Conservation (phyloP, 257 asterid genomes). For the Cynanchum wilfordii region DNA sequence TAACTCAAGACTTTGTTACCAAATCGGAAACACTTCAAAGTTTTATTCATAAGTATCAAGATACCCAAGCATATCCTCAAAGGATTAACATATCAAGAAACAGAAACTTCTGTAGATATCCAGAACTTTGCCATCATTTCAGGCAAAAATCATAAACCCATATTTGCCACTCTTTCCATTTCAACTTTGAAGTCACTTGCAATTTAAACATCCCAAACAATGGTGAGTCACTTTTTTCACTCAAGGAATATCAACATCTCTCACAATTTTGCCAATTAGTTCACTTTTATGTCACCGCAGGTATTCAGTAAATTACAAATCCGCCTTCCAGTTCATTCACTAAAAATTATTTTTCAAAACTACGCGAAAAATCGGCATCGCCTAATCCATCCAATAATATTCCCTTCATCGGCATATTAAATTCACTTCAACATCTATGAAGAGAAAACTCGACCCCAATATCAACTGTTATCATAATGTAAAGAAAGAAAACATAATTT, state of each 20-base stretch:
- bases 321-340: neutral
- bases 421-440: neutral
- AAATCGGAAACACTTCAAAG: neutral
- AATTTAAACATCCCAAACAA: neutral
- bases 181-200: neutral
- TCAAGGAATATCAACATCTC: neutral
- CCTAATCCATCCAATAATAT: neutral
- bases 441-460: neutral
- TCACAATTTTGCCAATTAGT: neutral
- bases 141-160: neutral
- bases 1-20: neutral
- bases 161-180: neutral
- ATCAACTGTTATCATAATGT: neutral
- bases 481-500: neutral
- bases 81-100: neutral
- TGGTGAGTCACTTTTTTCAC: neutral
- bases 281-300: neutral
- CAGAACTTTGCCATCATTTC: neutral
- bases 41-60: neutral
- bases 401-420: neutral
- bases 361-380: neutral
- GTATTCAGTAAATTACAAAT: neutral
- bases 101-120: neutral
- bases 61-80: neutral
- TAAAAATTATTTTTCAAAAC: neutral